Evolutionary conservation across 2,329 filamentous ascomycete genomes (phyloP), one percentile per base, ranked within the genome.

Genomic region (Seiridium cupressi): DNA sequence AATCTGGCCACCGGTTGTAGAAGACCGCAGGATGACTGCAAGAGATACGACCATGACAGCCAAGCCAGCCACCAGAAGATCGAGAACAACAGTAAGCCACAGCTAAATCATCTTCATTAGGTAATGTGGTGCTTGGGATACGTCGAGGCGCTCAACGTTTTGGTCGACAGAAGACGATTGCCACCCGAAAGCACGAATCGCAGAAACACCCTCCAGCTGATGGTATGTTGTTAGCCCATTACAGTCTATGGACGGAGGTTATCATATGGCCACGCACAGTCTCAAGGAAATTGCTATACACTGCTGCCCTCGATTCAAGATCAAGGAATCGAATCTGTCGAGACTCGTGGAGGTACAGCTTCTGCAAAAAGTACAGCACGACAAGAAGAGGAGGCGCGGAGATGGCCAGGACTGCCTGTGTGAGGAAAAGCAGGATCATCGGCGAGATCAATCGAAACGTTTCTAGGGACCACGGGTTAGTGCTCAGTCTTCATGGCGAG

Each of bases 61-160:
- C 47, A 81, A 72, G 5, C 65, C 74, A 1, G 78, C 75, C 2
- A 80, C 77, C 7, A 82, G 66, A 48, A 84, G 65, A 61, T 84
- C 79, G 7, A 84, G 65, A 1, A 80, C 78, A 1, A 84, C 65
- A 0, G 72, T 77, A 1, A 84, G 69, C 80, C 81, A 84, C 32
- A 77, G 71, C 61, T 84, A 81, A 11, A 83, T 77, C 18, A 76
- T 76, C 58, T 74, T 78, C 8, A 83, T 72, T 5, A 82, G 68
- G 60, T 84, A 57, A 44, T 46, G 13, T n/a, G 55, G 55, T 13
- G 26, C 35, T 34, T 57, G 55, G 31, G 55, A 57, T 32, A 34
- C 36, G 44, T 57, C 55, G 5, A 57, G 42, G 7, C 36, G 10
- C 31, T 48, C n/a, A 11, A 48, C 11, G 44, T 57, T 57, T 18